A percentile compares a stretch with the other conserved stretches of the same genome.
Conservation (phyloP, 805 yeast species). For the Peterozyma xylosa region DNA sequence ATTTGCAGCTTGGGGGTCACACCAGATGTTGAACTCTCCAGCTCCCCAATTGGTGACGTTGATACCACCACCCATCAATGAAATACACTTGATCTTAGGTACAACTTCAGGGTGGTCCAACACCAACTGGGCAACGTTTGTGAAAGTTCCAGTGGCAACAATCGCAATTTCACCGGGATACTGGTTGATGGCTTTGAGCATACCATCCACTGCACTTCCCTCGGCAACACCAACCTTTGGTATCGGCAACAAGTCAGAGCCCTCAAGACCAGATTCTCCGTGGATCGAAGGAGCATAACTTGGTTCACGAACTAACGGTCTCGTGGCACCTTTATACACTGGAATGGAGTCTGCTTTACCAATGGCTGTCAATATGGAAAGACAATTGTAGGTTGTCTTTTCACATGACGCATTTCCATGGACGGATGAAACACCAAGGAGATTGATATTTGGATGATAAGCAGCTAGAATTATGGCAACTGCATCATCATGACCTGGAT, state of each 20-base stretch:
- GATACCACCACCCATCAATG: slow-evolving; percentile 35
- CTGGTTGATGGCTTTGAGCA: slow-evolving; percentile 19
- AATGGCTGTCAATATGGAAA: slow-evolving; percentile 59
- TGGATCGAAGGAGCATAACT: slow-evolving; percentile 57
- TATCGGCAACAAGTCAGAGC: slow-evolving; percentile 51
- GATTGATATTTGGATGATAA: slow-evolving; percentile 47
- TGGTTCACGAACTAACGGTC: slow-evolving; percentile 46
- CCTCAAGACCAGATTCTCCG: slow-evolving; percentile 73
- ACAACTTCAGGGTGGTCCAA: slow-evolving; percentile 23
- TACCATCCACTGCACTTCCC: slow-evolving; percentile 19
- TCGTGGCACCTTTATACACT: slow-evolving; percentile 59
- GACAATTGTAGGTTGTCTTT: slow-evolving; percentile 62
- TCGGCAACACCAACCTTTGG: slow-evolving; percentile 24
- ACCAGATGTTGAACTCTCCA: slow-evolving; percentile 71
- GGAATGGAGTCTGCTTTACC: slow-evolving; percentile 39
- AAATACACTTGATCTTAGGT: slow-evolving; percentile 21
- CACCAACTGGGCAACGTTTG: slow-evolving; percentile 28
- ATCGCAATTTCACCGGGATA: slow-evolving; percentile 23
- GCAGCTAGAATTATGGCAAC: slow-evolving; percentile 63
- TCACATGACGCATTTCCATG: slow-evolving; percentile 64
- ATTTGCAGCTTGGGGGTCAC: slow-evolving; percentile 73
- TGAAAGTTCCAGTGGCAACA: slow-evolving; percentile 33
- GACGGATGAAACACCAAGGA: slow-evolving; percentile 68
- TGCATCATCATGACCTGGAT: slow-evolving; percentile 88
- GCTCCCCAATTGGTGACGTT: slow-evolving; percentile 26